A percentile compares a stretch with the other conserved stretches of the same genome.
These are phyloP conservation scores for Zymoseptoria crescenta DNA, from an alignment of 2,329 filamentous ascomycete species.

Conservation along the genomic window DNA sequence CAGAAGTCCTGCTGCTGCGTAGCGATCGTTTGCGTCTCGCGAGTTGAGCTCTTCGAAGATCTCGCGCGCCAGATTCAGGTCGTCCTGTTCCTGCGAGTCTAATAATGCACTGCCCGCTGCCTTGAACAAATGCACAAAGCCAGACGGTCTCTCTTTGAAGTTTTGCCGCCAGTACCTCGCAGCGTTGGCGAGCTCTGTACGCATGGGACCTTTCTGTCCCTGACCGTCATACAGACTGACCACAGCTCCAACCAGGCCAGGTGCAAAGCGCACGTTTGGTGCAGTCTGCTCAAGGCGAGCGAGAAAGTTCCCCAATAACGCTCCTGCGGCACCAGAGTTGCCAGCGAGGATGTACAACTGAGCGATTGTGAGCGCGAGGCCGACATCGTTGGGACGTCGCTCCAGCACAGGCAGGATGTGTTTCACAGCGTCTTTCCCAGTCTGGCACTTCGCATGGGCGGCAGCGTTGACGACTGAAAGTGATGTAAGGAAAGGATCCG, in stretches of 20 bases:
- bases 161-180: conserved; percentile 72
- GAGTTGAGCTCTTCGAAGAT: conserved; percentile 68
- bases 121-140: conserved; percentile 59
- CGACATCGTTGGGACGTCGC: conserved; percentile 69
- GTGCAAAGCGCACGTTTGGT: conserved; percentile 68
- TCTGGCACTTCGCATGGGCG: conserved; percentile 57
- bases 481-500: conserved; percentile 39
- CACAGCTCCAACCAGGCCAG: conserved; percentile 72
- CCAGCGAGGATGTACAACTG: conserved; percentile 70
- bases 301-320: conserved; percentile 69
- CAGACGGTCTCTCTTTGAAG: conserved; percentile 36
- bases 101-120: conserved; percentile 79
- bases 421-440: conserved; percentile 61
- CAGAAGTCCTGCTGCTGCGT: conserved; percentile 74
- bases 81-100: conserved; percentile 60
- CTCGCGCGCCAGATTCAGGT: conserved; percentile 63
- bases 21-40: conserved; percentile 57
- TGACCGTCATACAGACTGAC: conserved; percentile 72
- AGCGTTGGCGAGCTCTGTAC: conserved; percentile 67
- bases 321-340: conserved; percentile 65
- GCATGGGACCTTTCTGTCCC: conserved; percentile 64
- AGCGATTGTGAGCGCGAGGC: conserved; percentile 68
- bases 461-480: conserved; percentile 64
- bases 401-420: conserved; percentile 62
- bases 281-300: conserved; percentile 59